Evolutionary conservation across 1,284 basidiomycete species (phyloP).

Genomic region (Rhodotorula sp.): DNA sequence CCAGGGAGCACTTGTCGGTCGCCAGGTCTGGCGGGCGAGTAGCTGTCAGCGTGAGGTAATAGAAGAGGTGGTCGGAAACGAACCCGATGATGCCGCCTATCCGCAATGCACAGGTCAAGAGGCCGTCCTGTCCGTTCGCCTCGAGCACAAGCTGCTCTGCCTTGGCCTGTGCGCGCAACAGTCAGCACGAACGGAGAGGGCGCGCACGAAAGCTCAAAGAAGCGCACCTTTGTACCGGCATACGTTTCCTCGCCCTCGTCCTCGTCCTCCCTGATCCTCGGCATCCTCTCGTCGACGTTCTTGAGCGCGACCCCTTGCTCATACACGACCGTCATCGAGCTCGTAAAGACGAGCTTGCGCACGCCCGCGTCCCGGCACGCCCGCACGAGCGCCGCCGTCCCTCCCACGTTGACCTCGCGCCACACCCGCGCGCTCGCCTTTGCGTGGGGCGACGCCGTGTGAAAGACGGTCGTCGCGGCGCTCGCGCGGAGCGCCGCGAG

Average conservation of each 20-base stretch:
- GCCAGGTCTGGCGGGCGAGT: conserved; percentile 64
- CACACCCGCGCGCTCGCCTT: conserved; percentile 71
- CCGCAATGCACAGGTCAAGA: conserved; percentile 85
- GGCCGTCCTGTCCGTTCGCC: conserved; percentile 77
- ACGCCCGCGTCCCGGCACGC: conserved; percentile 71
- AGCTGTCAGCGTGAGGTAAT: not conserved
- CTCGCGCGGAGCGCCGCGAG: conserved; percentile 70
- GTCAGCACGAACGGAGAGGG: not conserved
- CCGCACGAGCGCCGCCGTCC: conserved; percentile 80
- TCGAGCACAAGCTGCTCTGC: conserved; percentile 81
- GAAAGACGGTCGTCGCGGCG: conserved; percentile 83
- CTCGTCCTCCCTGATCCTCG: conserved; percentile 61
- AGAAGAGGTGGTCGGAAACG: conserved; percentile 42
- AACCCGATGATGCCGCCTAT: conserved; percentile 95
- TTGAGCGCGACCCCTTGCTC: conserved; percentile 73
- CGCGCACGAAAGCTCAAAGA: too few species aligned
- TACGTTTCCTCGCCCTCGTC: conserved; percentile 14
- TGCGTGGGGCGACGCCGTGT: conserved; percentile 82
- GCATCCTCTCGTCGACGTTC: conserved; percentile 85
- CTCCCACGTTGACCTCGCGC: conserved; percentile 90
- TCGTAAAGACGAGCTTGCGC: conserved; percentile 90
- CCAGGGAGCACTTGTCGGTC: conserved; percentile 86
- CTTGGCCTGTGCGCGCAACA: conserved; percentile 56
- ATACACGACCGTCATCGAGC: conserved; percentile 89
- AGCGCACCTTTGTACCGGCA: conserved; percentile 66